Evolutionary conservation across 768 basidiomycete species (phyloP), one percentile per base, ranked within the genome.

Genomic region (Filobasidium wieringae): DNA sequence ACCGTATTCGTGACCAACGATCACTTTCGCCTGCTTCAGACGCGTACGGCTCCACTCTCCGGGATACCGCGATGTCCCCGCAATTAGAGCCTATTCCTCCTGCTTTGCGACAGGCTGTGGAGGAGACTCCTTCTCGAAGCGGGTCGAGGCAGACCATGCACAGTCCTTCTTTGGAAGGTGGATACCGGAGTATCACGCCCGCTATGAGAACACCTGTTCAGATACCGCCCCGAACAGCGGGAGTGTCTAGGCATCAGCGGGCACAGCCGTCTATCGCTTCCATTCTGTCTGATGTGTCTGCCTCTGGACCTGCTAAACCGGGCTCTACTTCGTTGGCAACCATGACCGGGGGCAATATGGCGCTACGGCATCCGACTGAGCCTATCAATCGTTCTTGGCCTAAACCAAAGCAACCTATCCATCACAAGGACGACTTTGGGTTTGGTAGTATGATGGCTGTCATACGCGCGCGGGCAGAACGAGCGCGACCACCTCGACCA

Each of bases 361-460:
- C 1, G 74, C 75, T 39, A 73, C 74, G 50, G 81, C 29, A 47
- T 47, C 11, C 64, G 59, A 55, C 64, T 14, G 57, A 66, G 77
- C 61, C 79, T 74, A 43, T 77, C 79, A 32, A 69, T 80, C 40
- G 72, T 85, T 49, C 81, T 81, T n/a, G 80, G 79, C 61, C 66
- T 36, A 67, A 63, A 41, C 68, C 68, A 9, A 51, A 52, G 11
- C 63, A 56, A 0, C 66, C 72, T 0, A 63, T 74, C 5, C 57
- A 67, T 50, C 66, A 71, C 51, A 63, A 62, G 60, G 83, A 92
- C 67, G 88, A 92, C 71, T 92, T 92, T 74, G 91, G 91, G 1
- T 76, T 93, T 26, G 75, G 81, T 7, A 79, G 83, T 52, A 90
- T 95, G 87, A 80, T 95, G 80, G 84, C 87, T 26, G 78, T 92